phyloP scores from a whole-genome alignment of 1,284 basidiomycete genomes.

The Fomitopsis palustris region DNA sequence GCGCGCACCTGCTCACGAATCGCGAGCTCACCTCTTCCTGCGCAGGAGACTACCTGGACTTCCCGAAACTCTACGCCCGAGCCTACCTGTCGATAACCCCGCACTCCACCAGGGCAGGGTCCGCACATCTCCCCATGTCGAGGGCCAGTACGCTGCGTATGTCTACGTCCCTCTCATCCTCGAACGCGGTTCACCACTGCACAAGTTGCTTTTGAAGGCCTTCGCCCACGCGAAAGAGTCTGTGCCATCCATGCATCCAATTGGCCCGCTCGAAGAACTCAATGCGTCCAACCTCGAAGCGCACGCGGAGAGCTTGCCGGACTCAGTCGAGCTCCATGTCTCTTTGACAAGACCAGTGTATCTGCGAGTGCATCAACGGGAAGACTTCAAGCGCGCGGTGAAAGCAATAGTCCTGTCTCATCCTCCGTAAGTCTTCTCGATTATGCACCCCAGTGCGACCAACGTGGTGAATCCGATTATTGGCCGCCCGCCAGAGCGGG shows the following conservation, averaged over 20 bases:
- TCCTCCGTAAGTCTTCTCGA: slow-evolving; percentile 40
- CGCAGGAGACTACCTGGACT: slow-evolving; percentile 54
- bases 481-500: too few relatives aligned
- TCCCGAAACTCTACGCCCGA: slow-evolving; percentile 42
- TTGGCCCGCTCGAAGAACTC: slow-evolving; percentile 27
- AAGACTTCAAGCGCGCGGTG: slow-evolving; percentile 60
- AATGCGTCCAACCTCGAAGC: not conserved
- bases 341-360: slow-evolving; percentile 77
- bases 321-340: slow-evolving; percentile 52
- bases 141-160: slow-evolving; percentile 77
- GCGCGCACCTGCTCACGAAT: not conserved
- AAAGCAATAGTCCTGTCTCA: slow-evolving; percentile 42
- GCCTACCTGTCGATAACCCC: slow-evolving; percentile 59
- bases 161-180: slow-evolving; percentile 65
- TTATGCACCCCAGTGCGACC: too few relatives aligned
- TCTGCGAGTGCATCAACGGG: slow-evolving; percentile 71
- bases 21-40: not conserved
- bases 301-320: not conserved
- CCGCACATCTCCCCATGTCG: slow-evolving; percentile 69
- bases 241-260: slow-evolving; percentile 46
- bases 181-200: slow-evolving; percentile 37
- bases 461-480: too few relatives aligned
- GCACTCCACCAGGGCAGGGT: slow-evolving; percentile 74
- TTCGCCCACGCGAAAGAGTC: slow-evolving; percentile 39
- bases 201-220: slow-evolving; percentile 45